Base-by-base conservation (phyloP, 495 filamentous ascomycete species). In the Podospora pseudoanserina region DNA sequence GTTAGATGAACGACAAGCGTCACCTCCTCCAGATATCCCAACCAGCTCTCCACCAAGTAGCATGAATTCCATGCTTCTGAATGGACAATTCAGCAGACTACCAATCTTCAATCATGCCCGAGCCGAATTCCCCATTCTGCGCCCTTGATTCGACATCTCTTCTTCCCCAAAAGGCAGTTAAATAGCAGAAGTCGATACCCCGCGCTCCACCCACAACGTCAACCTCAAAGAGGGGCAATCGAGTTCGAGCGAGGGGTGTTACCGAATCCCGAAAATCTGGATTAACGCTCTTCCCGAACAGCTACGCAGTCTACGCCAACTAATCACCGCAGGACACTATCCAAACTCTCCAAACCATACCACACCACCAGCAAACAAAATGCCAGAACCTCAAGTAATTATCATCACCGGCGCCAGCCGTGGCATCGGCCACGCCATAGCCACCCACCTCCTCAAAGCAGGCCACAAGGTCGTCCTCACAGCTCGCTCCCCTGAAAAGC, bases 401-500 rank as follows among this genome's bases (percentile, higher is more conserved):
- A 83, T 93, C 58, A 83, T 93, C 32, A 92, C 90, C 4, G 91
- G 91, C 18, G 77, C 86, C 18, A 89, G 87, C 65, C 85, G 87
- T 16, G 94, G 95, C 49, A 91, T 98, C 68, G 95, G 95, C 60
- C 86, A 91, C 26, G 92, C 92, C 11, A 86, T 94, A 28, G 85
- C 91, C 32, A 82, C 90, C 70, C 85, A 87, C 72, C 86, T 99
- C 44, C 86, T 97, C 64, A 70, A 81, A n/a, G 76, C 84, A 11
- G 80, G 82, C 0, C 87, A 92, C 80, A 91, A 90, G 60, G 83
- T 97, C 20, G 86, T 97, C 55, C 81, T 92, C 5, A 82, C 94
- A 32, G 90, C 95, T 16, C 88, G 95, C 66, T 91, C 85, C 68
- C 76, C 84, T 56, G 83, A 84, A 44, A 84, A 86, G 39, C 83